Evolutionary conservation across 2,329 filamentous ascomycete genomes (phyloP), one percentile per base, ranked within the genome.

Genomic region (Hymenoscyphus repandus): DNA sequence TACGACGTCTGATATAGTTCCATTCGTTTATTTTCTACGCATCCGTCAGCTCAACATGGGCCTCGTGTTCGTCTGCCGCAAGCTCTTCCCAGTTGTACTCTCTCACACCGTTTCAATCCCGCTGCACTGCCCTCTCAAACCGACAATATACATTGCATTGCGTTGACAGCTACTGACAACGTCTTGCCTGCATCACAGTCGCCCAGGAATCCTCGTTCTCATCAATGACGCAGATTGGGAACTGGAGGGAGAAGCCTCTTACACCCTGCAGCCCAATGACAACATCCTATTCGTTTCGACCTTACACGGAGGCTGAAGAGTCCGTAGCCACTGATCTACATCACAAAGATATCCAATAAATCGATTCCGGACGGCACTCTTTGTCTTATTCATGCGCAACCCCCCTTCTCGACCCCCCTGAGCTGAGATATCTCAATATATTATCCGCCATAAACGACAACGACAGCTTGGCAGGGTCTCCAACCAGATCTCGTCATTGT

Each of bases 161-260:
- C 37, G 47, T 20, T 38, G 40, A 38, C 37, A 48, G 40, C 52
- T 37, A 55, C 55, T 60, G 50, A 62, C 55, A 53, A 62, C 60
- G 53, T 41, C 20, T 27, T 62, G 66, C 47, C 63, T 58, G 54
- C 60, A 46, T 46, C 50, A 30, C 42, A 97, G 92, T 54, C 90
- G 93, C 47, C 93, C 93, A 5, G 93, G 93, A 2, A 96, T 99
- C 68, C 80, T 99, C 39, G 92, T 96, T 27, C 77, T 99, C 51
- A 95, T 99, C 69, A 99, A 99, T 67, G 93, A 99, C 62, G 89
- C 90, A 22, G 93, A 99, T 69, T 99, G 93, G 93, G 93, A 97
- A 69, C 80, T 99, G 11, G 93, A 97, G 70, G 93, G 91, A 15
- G 92, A 97, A 70, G 90, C 93, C 66, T 79, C 83, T 58, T 97